Base-by-base conservation (phyloP, 108 stramenopile species). In the Nitzschia sp. region DNA sequence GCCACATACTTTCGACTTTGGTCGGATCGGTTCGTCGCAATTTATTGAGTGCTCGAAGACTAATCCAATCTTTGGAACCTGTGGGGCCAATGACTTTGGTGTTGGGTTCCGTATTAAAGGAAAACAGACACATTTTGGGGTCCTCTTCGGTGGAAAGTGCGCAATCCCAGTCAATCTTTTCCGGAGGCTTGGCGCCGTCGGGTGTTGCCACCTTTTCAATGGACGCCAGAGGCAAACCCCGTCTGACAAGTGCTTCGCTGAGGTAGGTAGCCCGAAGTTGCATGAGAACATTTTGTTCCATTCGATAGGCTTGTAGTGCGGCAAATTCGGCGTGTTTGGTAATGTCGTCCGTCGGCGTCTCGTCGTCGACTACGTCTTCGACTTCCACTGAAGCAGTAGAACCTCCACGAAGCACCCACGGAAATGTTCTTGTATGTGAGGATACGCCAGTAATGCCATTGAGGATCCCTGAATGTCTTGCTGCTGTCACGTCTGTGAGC, bases 1-100 rank as follows among this genome's bases (percentile, higher is more conserved):
- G 88, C 94, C 94, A 95, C 88, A 95, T 91, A 28, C 88, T 85
- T 70, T 95, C 91, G 3, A 95, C 91, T 65, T 95, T 95, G 68
- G 87, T 75, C 17, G 90, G 87, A 80, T 95, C 94, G 0, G 77
- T 86, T 1, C 94, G 83, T 17, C 94, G 86, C 46, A 93, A 74
- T 51, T 88, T 83, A 75, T 93, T 95, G 58, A 95, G 61, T 18
- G 90, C 77, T 6, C 73, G 42, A 3, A 95, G 68, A 15, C 86
- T 80, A 34, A 95, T 93, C 86, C 87, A 95, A 66, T 90, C 75
- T 27, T 54, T 66, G 0, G 83, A 82, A 11, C 77, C 90, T 11
- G 79, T 19, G 0, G 94, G 94, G 0, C 86, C 87, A 2, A 95
- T 36, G 8, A 95, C 86, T 66, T 95, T 95, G 66, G 90, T 82